Evolutionary conservation across 2,329 filamentous ascomycete genomes (phyloP).

Genomic region (Lachnellula hyalina): DNA sequence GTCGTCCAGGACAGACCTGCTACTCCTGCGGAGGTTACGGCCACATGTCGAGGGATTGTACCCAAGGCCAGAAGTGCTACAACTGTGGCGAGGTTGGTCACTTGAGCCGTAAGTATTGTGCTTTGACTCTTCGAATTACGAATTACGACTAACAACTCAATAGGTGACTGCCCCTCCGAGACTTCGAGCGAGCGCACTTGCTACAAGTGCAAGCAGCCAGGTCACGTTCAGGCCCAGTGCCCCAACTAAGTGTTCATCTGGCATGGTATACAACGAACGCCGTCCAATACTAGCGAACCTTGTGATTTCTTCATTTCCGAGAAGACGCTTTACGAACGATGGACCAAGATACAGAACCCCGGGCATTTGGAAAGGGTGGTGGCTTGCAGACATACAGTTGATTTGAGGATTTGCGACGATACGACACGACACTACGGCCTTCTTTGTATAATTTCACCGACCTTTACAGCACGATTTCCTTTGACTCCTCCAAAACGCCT

Average conservation of each 20-base stretch:
- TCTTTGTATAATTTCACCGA: conserved; percentile 28
- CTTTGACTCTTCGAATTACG: neutral
- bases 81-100: conserved; percentile 95
- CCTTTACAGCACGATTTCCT: conserved; percentile 11
- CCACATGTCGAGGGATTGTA: conserved; percentile 96
- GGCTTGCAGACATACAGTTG: conserved; percentile 26
- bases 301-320: conserved; percentile 23
- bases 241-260: conserved; percentile 57
- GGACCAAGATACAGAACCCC: conserved; percentile 25
- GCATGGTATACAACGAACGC: conserved; percentile 20
- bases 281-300: conserved; percentile 4
- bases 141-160: conserved; percentile 8
- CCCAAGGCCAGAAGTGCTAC: conserved; percentile 99
- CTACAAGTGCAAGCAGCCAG: conserved; percentile 83
- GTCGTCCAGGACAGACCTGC: conserved; percentile 74
- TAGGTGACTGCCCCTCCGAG: conserved; percentile 90
- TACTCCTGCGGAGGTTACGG: conserved; percentile 97
- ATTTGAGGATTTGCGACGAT: conserved; percentile 28
- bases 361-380: conserved; percentile 29
- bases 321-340: conserved; percentile 24
- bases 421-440: conserved; percentile 22
- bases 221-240: conserved; percentile 77
- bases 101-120: conserved; percentile 19
- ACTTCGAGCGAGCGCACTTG: conserved; percentile 89
- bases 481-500: conserved; percentile 7